Evolutionary conservation across 805 yeast genomes (phyloP), one percentile per base, ranked within the genome.

Genomic region (Candida broadrunensis): DNA sequence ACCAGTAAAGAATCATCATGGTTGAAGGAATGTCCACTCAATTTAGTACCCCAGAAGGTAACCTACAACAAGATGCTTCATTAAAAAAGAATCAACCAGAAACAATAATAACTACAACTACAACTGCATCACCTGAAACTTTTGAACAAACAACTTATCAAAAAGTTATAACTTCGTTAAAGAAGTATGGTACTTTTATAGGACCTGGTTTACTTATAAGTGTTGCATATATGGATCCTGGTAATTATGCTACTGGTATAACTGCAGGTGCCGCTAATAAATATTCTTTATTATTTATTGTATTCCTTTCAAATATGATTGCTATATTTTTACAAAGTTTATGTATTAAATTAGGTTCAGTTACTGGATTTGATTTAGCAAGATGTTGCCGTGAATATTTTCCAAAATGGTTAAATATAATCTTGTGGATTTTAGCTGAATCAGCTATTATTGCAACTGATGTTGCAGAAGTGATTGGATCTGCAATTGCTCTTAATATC

Each of bases 181-280:
- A 13, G 33, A 74, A 72, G 41, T 76, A 73, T 47, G 46, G 51
- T n/a, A 43, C 58, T 42, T 67, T 44, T 50, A 55, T 72, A 5
- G 79, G 79, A 5, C 79, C 78, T 1, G 78, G 78, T 0, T 43
- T 73, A 5, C 67, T 73, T 66, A 67, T 73, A 9, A 56, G 71
- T 18, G 78, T 73, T 29, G 76, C 78, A 2, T 73, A 73, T 48
- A 72, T 73, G 73, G 79, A 73, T 48, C 79, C 79, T 11, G 79
- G 79, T 52, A 73, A 73, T 47, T 72, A 73, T 46, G 72, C 78
- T 20, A 72, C 78, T 1, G 74, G 73, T 42, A 57, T 70, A 32
- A 58, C 70, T 9, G 78, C 76, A 3, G 79, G 79, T 43, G 71
- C 79, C 1, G 50, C 65, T 20, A 72, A 73, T 46, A 50, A 55